Evolutionary conservation across 225 moss, liverwort and hornwort genomes (phyloP), one percentile per base, ranked within the genome.

Genomic region (Pleurozium schreberi): DNA sequence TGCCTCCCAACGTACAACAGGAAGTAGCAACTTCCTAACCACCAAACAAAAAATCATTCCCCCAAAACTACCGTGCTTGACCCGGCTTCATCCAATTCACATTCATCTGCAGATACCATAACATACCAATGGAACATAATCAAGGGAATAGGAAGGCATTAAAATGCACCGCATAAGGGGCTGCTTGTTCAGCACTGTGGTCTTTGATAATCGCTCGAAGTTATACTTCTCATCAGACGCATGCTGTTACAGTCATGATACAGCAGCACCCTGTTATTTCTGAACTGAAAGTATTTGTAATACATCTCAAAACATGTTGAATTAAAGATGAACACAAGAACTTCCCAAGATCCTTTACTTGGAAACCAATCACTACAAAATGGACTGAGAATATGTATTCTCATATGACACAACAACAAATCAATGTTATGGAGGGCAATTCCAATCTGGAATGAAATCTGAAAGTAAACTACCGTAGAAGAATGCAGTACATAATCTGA

Each of bases 141-240:
- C 40, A 38, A 76, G 75, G 62, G 74, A 42, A 78, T 26, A 87
- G 45, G 73, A 62, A 65, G 57, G 82, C 36, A 63, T 81, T 22
- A 30, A 75, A 28, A 91, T 28, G 30, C 77, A 98, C 98, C 96
- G 93, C 53, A 98, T 92, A 80, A 99, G 98, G 77, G 98, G 97
- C 90, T 99, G 98, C 82, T 96, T 96, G 93, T 99, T 99, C 83
- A 99, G 95, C 76, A 96, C 92, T 38, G 97, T 99, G 34, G 95
- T 93, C 90, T 95, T 99, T 26, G 96, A 93, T 52, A 99, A 92
- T 52, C 97, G 95, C 91, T 99, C 98, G 89, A 97, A 99, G 91
- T 99, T 99, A 90, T 92, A 97, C 90, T 99, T 99, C 91, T 99
- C 98, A 84, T 99, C 97, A 40, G 98, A 99, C 22, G 98, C 98